Conservation (phyloP, 2,329 filamentous ascomycete species). For the Phoma sp. region DNA sequence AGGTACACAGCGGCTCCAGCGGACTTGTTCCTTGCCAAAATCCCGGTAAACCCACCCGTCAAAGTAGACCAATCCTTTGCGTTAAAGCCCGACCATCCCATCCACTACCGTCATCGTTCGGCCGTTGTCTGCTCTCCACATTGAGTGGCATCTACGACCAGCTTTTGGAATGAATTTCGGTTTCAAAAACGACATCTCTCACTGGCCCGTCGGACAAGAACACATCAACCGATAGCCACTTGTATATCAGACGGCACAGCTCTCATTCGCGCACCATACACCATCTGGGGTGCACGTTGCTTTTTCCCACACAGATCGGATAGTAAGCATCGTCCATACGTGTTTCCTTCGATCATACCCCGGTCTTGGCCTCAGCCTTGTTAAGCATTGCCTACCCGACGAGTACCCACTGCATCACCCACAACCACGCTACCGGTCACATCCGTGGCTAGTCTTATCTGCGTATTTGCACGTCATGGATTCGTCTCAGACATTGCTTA, state of each 20-base stretch:
- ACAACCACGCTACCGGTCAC: conserved; percentile 39
- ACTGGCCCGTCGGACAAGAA: conserved; percentile 57
- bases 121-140: conserved; percentile 2
- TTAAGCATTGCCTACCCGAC: conserved; percentile 31
- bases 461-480: conserved; percentile 48
- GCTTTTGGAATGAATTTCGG: conserved; percentile 48
- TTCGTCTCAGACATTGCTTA: conserved; percentile 55
- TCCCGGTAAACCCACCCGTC: conserved; percentile 24
- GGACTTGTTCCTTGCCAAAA: conserved; percentile 13
- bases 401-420: conserved; percentile 38
- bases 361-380: conserved; percentile 38
- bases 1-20: conserved; percentile 23
- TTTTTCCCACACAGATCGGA: conserved; percentile 27
- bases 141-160: neutral
- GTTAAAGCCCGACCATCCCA: conserved; percentile 15
- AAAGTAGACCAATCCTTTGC: conserved; percentile 23
- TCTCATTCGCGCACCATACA: neutral
- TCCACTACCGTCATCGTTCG: conserved; percentile 14
- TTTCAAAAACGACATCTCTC: conserved; percentile 51
- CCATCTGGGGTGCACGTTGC: conserved; percentile 30
- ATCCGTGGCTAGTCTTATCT: conserved; percentile 45
- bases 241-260: neutral
- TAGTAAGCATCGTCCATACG: conserved; percentile 41
- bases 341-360: conserved; percentile 28
- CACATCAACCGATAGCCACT: conserved; percentile 50